Percentiles rank a stretch among this genome's conserved stretches.
phyloP scores from a whole-genome alignment of 2,329 filamentous ascomycete species.

The Talaromyces rugulosus region DNA sequence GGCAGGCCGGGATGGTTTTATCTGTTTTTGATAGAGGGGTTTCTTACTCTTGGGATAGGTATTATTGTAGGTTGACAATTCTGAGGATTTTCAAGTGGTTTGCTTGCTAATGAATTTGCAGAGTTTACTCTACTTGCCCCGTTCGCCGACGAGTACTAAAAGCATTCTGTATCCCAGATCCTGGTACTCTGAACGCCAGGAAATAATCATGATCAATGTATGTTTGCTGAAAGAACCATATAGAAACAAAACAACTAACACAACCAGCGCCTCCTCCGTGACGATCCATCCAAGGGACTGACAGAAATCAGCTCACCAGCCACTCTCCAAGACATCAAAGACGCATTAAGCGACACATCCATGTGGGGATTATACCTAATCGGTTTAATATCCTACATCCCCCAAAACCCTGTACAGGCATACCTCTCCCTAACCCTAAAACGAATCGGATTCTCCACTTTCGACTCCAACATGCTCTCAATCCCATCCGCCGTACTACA shows the following conservation, averaged over 20 bases:
- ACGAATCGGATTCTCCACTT: slow-evolving; percentile 25
- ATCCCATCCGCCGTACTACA: slow-evolving; percentile 36
- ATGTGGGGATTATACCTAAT: slow-evolving; percentile 42
- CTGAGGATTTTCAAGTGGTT: too few relatives aligned
- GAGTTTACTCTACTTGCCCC: slow-evolving; percentile 52
- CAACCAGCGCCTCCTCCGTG: slow-evolving; percentile 45
- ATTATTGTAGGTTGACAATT: slow-evolving; percentile 35
- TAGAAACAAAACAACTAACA: not conserved
- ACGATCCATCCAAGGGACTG: slow-evolving; percentile 54
- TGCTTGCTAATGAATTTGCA: not conserved
- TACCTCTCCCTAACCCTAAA: slow-evolving; percentile 55
- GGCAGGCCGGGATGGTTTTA: slow-evolving; percentile 44
- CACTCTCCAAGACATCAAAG: not conserved
- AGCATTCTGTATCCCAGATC: slow-evolving; percentile 53
- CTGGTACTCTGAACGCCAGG: slow-evolving; percentile 60
- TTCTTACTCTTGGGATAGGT: slow-evolving; percentile 52
- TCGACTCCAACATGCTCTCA: slow-evolving; percentile 28
- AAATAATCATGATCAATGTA: slow-evolving; percentile 57
- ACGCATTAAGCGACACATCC: slow-evolving; percentile 4
- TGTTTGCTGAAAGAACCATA: not conserved
- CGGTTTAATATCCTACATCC: slow-evolving; percentile 53
- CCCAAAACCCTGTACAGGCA: slow-evolving; percentile 44
- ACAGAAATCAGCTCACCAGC: slow-evolving; percentile 1
- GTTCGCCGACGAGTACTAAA: slow-evolving; percentile 48
- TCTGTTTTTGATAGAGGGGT: slow-evolving; percentile 55